Evolutionary conservation across 148 eudicot genomes (phyloP), one percentile per base, ranked within the genome.

Genomic region (Fagopyrum tataricum): DNA sequence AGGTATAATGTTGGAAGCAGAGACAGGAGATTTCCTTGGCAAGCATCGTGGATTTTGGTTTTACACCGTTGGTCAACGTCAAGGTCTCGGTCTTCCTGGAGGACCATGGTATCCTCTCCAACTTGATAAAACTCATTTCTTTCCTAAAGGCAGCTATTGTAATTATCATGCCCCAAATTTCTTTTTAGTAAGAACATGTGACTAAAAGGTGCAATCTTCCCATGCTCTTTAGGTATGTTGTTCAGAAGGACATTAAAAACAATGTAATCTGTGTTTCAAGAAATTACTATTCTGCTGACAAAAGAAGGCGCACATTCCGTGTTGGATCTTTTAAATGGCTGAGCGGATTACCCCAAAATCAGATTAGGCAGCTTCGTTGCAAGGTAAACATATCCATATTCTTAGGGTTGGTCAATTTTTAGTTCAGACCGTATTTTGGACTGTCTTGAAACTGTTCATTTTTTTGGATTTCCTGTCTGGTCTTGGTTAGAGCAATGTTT

Each of bases 1-100:
- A 81, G 98, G 98, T 74, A 74, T 91, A 69, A 87, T 91, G 76
- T 76, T 95, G 83, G 98, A 95, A 90, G 98, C 98, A n/a, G 97
- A 91, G 81, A 87, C 91, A 7, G 96, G 97, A 64, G 96, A 95
- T 81, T 90, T 88, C 67, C 87, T 95, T 51, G 98, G 98, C 48
- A 84, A 78, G 47, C 98, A 95, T 68, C 85, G 87, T 59, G 98
- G 98, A 43, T 91, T 95, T 82, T 95, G 98, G 97, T 95, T 95
- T 79, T 87, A 91, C 76, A 95, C 98, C 17, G 87, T 90, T 78
- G 98, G 98, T 73, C 98, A 95, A 83, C 93, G 98, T 31, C 98
- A 95, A 82, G 98, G 98, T 70, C 81, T 95, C 70, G 87, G 89
- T 47, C 97, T 95, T 77, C 87, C 98, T 67, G 98, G 98, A 56